Percentiles rank a stretch among this genome's conserved stretches.
Evolutionary conservation across 768 basidiomycete genomes (phyloP).

Genomic region (Suillus paluster): DNA sequence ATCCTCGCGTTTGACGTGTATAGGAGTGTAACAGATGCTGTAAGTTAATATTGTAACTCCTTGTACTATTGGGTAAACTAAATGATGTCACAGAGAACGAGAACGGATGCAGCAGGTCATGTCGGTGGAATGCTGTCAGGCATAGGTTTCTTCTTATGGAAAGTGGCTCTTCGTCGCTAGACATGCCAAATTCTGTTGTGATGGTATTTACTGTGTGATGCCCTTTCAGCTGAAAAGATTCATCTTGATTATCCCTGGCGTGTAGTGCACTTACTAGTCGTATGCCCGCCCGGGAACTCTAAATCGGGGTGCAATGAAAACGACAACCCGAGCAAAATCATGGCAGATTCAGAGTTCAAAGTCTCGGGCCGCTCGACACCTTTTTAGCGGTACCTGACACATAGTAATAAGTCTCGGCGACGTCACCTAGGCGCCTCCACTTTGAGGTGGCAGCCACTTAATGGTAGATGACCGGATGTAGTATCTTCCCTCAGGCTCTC

Average conservation of each 20-base stretch:
- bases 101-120: conserved; percentile 67
- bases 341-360: too few species aligned
- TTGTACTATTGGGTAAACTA: background rate
- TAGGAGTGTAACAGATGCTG: conserved; percentile 39
- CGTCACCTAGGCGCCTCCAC: too few species aligned
- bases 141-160: conserved; percentile 52
- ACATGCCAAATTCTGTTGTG: background rate
- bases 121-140: conserved; percentile 70
- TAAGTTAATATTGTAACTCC: conserved; percentile 20
- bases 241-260: too few species aligned
- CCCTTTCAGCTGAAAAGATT: too few species aligned
- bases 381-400: too few species aligned
- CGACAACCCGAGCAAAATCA: too few species aligned
- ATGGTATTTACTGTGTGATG: background rate
- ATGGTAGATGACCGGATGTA: background rate
- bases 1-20: conserved; percentile 45
- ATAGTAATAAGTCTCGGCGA: too few species aligned
- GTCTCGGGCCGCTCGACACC: too few species aligned
- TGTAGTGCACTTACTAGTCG: too few species aligned
- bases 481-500: conserved; percentile 24
- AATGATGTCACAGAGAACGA: conserved; percentile 44
- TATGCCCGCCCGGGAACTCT: too few species aligned
- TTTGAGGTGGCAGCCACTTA: too few species aligned
- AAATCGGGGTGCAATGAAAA: too few species aligned
- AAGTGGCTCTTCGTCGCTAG: conserved; percentile 32